Percentiles rank a stretch among this genome's conserved stretches.
These are phyloP conservation scores for Gossypium davidsonii DNA, from an alignment of 441 rosid species.

Conservation along the genomic window DNA sequence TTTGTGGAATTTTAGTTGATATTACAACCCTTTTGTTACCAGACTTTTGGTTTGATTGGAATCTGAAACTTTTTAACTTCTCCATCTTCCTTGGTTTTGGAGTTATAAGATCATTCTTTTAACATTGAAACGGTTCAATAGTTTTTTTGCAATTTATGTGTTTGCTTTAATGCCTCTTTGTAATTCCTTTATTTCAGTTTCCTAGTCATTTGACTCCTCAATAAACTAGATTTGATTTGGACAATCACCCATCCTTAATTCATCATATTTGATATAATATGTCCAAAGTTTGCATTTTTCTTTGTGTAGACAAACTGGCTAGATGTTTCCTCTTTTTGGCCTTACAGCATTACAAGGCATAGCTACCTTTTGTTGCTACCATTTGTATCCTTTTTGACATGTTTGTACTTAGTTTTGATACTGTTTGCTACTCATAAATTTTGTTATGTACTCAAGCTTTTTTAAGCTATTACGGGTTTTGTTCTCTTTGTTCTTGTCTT, in stretches of 20 bases:
- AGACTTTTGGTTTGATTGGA: constrained; percentile 21
- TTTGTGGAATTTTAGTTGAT: constrained; percentile 1
- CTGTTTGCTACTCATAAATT: neutral
- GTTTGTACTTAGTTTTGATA: neutral
- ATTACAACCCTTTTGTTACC: neutral
- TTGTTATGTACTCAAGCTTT: neutral
- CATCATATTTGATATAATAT: neutral
- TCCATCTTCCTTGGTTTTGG: constrained; percentile 15
- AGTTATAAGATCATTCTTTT: neutral
- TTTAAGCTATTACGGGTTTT: neutral
- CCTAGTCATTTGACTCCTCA: neutral
- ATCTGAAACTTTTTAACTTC: constrained; percentile 14
- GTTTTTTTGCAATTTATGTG: neutral
- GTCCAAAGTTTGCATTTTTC: constrained; percentile 2
- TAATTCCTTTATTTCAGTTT: neutral
- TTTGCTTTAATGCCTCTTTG: neutral
- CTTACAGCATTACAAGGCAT: neutral
- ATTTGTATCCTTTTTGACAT: neutral
- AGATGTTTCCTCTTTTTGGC: neutral
- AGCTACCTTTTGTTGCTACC: constrained; percentile 5
- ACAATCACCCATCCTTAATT: constrained; percentile 10
- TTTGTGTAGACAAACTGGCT: neutral
- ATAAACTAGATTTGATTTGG: neutral
- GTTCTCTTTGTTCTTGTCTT: neutral
- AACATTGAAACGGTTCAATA: neutral